Evolutionary conservation across 345 rosid species (phyloP).

Genomic region (Dovyalis caffra): DNA sequence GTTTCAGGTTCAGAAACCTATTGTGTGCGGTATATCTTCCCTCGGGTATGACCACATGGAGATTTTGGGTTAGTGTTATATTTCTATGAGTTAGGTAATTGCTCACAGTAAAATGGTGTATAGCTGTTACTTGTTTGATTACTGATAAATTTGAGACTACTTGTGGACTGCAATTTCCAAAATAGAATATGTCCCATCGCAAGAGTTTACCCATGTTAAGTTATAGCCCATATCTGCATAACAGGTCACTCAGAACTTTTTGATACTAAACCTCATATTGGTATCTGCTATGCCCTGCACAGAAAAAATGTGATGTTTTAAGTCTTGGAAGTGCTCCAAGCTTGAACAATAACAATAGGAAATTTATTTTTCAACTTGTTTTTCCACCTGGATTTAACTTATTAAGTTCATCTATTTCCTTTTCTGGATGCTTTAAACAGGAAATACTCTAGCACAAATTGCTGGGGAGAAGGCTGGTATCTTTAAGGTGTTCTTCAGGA

Average conservation of each 20-base stretch:
- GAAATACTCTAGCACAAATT: slow-evolving; percentile 88
- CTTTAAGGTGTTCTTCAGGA: slow-evolving; percentile 64
- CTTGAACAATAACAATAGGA: too few species aligned
- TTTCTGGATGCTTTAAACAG: slow-evolving; percentile 44
- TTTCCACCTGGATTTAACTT: background rate
- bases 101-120: slow-evolving; percentile 5
- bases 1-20: slow-evolving; percentile 68
- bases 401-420: background rate
- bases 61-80: slow-evolving; percentile 85
- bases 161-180: background rate
- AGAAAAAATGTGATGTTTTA: background rate
- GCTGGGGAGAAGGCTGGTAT: slow-evolving; percentile 99
- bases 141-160: background rate
- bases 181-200: background rate
- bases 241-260: background rate
- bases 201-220: background rate
- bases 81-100: slow-evolving; percentile 21
- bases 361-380: too few species aligned
- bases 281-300: background rate
- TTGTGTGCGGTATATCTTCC: slow-evolving; percentile 86
- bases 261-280: background rate
- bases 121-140: background rate
- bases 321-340: background rate
- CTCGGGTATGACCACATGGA: slow-evolving; percentile 99
- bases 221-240: background rate